Base-by-base conservation (phyloP, 345 rosid genomes). In the Camelina sativa region DNA sequence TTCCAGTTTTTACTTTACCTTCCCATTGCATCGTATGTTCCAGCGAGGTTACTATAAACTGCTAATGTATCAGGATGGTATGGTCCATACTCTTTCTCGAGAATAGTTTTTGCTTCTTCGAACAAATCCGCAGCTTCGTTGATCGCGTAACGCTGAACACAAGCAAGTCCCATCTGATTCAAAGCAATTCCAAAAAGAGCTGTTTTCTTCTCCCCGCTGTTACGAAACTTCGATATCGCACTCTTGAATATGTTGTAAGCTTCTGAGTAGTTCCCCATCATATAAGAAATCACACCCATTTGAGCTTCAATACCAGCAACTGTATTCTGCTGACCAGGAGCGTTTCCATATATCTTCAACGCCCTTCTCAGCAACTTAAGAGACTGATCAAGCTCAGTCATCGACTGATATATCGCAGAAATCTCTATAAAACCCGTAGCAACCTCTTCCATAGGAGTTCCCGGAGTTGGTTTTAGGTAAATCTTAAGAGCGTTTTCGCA, bases 1-100 rank as follows among this genome's bases (percentile, higher is more conserved):
- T 61, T 11, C 0, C 11, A 17, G 7, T 20, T 38, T 35, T 5
- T 11, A 50, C 5, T 19, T 74, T 62, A 95, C 99, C 99, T 92
- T 65, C 99, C 99, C 93, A 95, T 90, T 32, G 99, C 99, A 75
- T 95, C 99, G 75, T 92, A 95, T 11, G 97, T 92, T 38, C 99
- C 97, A 7, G 99, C 97, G 7, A 95, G 91, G 55, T 95, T 95
- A 86, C 96, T 91, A 63, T 92, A 92, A 10, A 92, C 97, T 13
- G 89, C 97, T 56, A 92, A 81, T 1, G 99, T 95, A 55, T 95
- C 97, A 0, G 95, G 87, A 86, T 95, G 99, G 80, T 83, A 85
- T n/a, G 97, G 92, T 46, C 99, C 97, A 41, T 81, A 85, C 81
- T 90, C 99, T 81, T 82, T 85, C 83, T 95, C 96, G 48, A 95